A percentile compares a stretch with the other conserved stretches of the same genome.
Conservation (phyloP, 2,329 filamentous ascomycete genomes). For the Fusarium compactum region DNA sequence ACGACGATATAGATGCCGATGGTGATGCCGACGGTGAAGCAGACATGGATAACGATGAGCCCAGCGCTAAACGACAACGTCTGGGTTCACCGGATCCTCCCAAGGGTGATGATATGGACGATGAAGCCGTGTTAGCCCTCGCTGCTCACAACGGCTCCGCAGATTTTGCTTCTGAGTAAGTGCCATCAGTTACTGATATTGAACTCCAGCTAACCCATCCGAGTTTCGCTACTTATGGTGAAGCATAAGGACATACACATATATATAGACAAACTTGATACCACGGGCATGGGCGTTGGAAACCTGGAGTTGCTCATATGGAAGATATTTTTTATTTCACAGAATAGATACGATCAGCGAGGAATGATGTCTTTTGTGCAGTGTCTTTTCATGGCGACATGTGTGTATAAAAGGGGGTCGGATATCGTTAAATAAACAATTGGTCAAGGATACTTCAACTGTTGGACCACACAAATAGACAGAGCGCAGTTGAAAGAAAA, state of each 20-base stretch:
- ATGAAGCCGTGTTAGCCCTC: constrained; percentile 63
- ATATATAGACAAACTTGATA: constrained; percentile 32
- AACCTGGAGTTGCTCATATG: constrained; percentile 29
- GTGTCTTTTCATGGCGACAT: not conserved
- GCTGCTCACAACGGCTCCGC: constrained; percentile 57
- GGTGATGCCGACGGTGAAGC: constrained; percentile 49
- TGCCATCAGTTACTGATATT: not conserved
- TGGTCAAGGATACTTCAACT: not conserved
- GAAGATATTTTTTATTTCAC: not conserved
- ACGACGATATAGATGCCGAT: constrained; percentile 47
- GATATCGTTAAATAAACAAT: not conserved
- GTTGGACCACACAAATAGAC: not conserved
- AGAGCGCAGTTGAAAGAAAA: not conserved
- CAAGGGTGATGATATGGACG: constrained; percentile 57
- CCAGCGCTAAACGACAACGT: constrained; percentile 56
- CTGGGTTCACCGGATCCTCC: constrained; percentile 49
- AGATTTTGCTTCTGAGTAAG: constrained; percentile 61
- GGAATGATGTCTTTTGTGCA: constrained; percentile 6
- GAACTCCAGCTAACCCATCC: constrained; percentile 12
- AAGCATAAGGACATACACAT: constrained; percentile 50
- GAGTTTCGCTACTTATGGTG: constrained; percentile 57
- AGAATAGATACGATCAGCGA: constrained; percentile 12
- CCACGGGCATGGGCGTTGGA: constrained; percentile 40
- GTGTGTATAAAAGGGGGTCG: constrained; percentile 2
- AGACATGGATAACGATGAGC: constrained; percentile 54